phyloP scores from a whole-genome alignment of 257 asterid species.

The Petunia secreta region DNA sequence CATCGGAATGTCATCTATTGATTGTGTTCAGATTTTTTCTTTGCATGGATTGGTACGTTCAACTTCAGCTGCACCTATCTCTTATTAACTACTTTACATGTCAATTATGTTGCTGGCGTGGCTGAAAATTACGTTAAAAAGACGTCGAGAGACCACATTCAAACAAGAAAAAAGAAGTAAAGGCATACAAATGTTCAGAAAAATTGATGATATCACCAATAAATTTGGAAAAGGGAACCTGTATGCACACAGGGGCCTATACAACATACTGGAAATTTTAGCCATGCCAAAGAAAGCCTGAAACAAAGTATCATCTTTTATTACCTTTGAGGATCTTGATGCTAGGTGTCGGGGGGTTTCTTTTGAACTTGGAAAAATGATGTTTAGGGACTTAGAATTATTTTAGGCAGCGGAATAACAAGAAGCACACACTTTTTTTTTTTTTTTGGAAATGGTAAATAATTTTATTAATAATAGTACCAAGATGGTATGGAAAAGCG shows the following conservation, averaged over 20 bases:
- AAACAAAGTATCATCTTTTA: conserved; percentile 1
- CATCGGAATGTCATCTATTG: conserved; percentile 77
- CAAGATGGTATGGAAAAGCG: too few species aligned
- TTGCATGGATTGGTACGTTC: conserved; percentile 96
- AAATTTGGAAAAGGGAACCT: not conserved
- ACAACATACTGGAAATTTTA: not conserved
- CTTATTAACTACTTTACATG: conserved; percentile 20
- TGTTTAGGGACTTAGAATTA: too few species aligned
- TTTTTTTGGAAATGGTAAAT: too few species aligned
- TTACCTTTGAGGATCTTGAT: not conserved
- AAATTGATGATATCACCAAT: conserved; percentile 8
- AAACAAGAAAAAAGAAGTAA: not conserved
- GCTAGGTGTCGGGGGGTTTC: not conserved
- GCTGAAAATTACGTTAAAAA: conserved; percentile 10
- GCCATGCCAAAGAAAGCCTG: not conserved
- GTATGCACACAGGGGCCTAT: conserved; percentile 1
- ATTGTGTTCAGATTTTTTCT: conserved; percentile 80
- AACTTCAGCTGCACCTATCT: conserved; percentile 32
- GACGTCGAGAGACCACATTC: not conserved
- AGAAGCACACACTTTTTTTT: too few species aligned
- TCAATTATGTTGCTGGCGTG: conserved; percentile 17
- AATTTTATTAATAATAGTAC: too few species aligned
- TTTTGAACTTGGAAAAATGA: too few species aligned
- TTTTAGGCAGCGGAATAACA: too few species aligned
- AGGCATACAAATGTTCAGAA: conserved; percentile 2